Evolutionary conservation across 176 grass and related monocot species (phyloP).

Genomic region (Hordeum vulgare): MorexV3_pseudomolecules_assembly NC_058521.1:520795100-520795599

Average conservation of each 20-base stretch:
- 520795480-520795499: constrained; percentile 86
- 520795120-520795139: constrained; percentile 48
- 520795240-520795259: constrained; percentile 60
- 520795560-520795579: background rate
- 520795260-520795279: constrained; percentile 54
- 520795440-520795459: constrained; percentile 69
- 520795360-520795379: background rate
- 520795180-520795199: constrained; percentile 80
- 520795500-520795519: constrained; percentile 87
- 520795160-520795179: constrained; percentile 78
- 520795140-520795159: constrained; percentile 62
- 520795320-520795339: constrained; percentile 60
- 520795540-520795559: constrained; percentile 65
- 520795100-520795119: background rate
- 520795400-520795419: background rate
- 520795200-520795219: constrained; percentile 86
- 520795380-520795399: background rate
- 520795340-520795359: constrained; percentile 46
- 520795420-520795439: background rate
- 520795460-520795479: constrained; percentile 61
- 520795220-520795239: constrained; percentile 88
- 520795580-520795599: background rate
- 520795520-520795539: constrained; percentile 58
- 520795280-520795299: constrained; percentile 81
- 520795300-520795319: constrained; percentile 92